Percentiles rank a stretch among this genome's conserved stretches.
These are phyloP conservation scores for Microsporum audouinii DNA, from an alignment of 2,329 filamentous ascomycete genomes.

Conservation along the genomic window DNA sequence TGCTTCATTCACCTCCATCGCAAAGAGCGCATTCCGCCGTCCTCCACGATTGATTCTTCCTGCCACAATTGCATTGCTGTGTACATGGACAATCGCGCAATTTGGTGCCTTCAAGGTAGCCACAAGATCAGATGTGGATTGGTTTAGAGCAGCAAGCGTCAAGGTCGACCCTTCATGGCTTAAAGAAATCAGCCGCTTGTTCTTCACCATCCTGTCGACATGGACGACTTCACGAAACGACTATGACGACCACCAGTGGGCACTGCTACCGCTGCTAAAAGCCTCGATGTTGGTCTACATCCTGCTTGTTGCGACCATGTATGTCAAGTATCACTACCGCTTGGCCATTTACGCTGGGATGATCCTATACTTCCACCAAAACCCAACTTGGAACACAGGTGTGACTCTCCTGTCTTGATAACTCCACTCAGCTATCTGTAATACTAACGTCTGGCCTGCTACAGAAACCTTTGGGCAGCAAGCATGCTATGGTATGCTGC, in stretches of 20 bases:
- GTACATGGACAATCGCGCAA: slow-evolving; percentile 41
- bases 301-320: slow-evolving; percentile 35
- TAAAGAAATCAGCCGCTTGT: slow-evolving; percentile 36
- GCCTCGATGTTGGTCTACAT: slow-evolving; percentile 39
- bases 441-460: neutral
- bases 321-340: slow-evolving; percentile 37
- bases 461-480: slow-evolving; percentile 45
- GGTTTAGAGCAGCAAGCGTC: slow-evolving; percentile 42
- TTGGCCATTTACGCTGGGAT: slow-evolving; percentile 35
- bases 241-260: slow-evolving; percentile 47
- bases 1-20: slow-evolving; percentile 38
- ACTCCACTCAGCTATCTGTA: neutral
- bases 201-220: slow-evolving; percentile 36
- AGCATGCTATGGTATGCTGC: slow-evolving; percentile 41
- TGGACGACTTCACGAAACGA: slow-evolving; percentile 43
- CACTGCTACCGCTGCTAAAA: slow-evolving; percentile 36
- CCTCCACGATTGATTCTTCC: slow-evolving; percentile 43
- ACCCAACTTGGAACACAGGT: slow-evolving; percentile 38
- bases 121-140: slow-evolving; percentile 39
- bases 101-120: slow-evolving; percentile 40
- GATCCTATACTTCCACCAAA: slow-evolving; percentile 40
- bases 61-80: slow-evolving; percentile 40
- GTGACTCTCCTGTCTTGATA: slow-evolving; percentile 7
- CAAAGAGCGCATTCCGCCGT: slow-evolving; percentile 44
- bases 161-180: slow-evolving; percentile 34